These are phyloP conservation scores for Huntiella moniliformis DNA, from an alignment of 2,329 filamentous ascomycete species.

Conservation along the genomic window DNA sequence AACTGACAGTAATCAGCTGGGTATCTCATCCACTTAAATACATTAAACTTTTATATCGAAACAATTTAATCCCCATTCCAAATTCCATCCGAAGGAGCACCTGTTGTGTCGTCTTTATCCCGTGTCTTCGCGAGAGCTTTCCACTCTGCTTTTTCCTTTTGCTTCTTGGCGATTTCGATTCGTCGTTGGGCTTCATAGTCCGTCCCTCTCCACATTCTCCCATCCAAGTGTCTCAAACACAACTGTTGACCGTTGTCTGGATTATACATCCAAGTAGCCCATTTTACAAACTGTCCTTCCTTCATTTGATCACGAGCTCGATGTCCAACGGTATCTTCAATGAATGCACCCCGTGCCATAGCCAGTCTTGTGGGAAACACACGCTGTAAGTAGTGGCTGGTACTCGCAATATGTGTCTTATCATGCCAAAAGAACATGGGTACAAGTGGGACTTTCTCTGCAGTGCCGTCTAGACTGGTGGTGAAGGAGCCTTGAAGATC, in stretches of 20 bases:
- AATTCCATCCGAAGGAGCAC: too few relatives aligned
- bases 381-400: conserved; percentile 28
- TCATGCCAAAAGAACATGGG: conserved; percentile 42
- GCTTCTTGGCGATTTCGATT: background rate
- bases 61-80: background rate
- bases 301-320: conserved; percentile 38
- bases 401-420: conserved; percentile 33
- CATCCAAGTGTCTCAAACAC: conserved; percentile 32
- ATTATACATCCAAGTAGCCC: conserved; percentile 38
- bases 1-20: too few relatives aligned
- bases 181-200: conserved; percentile 4
- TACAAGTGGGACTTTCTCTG: conserved; percentile 25
- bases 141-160: conserved; percentile 2
- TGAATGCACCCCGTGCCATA: conserved; percentile 33
- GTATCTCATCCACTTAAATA: too few relatives aligned
- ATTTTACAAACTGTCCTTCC: conserved; percentile 28
- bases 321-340: conserved; percentile 37
- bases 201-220: conserved; percentile 29
- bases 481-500: conserved; percentile 19
- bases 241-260: conserved; percentile 26
- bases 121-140: background rate
- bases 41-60: too few relatives aligned
- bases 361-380: conserved; percentile 32
- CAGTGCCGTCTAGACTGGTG: background rate
- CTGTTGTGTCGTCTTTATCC: background rate